Evolutionary conservation across 306 rosid species (phyloP), one percentile per base, ranked within the genome.

Genomic region (Quercus alba): DNA sequence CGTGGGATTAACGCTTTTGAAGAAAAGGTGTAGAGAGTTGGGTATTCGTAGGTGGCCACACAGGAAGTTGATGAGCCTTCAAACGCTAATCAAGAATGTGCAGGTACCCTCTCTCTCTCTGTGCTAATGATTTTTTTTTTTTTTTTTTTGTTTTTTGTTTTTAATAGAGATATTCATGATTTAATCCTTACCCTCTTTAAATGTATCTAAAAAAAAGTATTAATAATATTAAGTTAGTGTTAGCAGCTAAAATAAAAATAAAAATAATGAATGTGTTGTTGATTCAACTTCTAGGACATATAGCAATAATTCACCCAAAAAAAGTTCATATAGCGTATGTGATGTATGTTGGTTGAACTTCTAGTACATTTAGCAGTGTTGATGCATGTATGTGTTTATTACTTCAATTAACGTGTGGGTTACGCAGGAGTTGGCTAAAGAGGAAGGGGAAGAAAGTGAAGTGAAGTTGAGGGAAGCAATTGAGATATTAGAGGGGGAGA

Each of bases 1-100:
- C 15, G 88, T 95, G 1, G 99, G 99, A 5, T 61, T 93, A 1
- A 95, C 99, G 4, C 89, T 87, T 4, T 31, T 95, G 82, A 95
- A 95, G 80, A 95, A 93, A 72, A 88, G 98, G 71, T 91, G 98
- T 38, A 85, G 98, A 20, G 96, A 93, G 55, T 78, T 95, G 80
- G 99, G 99, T 1, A 90, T 95, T 0, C 73, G 89, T 21, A 86
- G 99, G 73, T 95, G 98, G 99, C 99, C 99, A 0, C 99, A 95
- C 14, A 81, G 99, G 30, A 95, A 95, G 84, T 80, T 95, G 5
- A 85, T 81, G 88, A 95, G 99, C 73, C 91, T 95, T 2, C 92
- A 93, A 87, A 89, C 94, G 12, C 88, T 93, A 14, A 93, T 91
- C 35, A 85, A 78, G 54, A 93, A 91, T 81, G 82, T 93, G 0